A percentile compares a stretch with the other conserved stretches of the same genome.
Evolutionary conservation across 2,329 filamentous ascomycete species (phyloP).

Genomic region (Colletotrichum echinochloae): DNA sequence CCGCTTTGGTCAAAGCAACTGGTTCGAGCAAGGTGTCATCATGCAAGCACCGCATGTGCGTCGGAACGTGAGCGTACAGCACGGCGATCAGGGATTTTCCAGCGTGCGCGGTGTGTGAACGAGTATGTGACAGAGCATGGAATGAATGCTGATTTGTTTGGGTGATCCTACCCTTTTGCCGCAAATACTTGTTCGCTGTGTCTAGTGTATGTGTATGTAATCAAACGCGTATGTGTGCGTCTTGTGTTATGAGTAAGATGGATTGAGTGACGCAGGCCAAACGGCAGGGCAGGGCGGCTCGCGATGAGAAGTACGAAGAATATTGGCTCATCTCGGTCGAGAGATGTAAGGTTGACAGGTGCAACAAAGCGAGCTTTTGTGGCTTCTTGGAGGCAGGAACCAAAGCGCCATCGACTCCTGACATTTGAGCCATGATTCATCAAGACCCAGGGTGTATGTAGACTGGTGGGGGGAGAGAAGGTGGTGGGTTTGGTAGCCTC

Average conservation of each 20-base stretch:
- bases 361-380: constrained; percentile 16
- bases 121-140: background rate
- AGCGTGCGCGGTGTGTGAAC: background rate
- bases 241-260: background rate
- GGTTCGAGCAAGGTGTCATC: constrained; percentile 19
- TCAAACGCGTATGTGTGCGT: background rate
- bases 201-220: background rate
- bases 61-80: background rate
- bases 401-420: background rate
- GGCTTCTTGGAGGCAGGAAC: constrained; percentile 24
- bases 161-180: constrained; percentile 8
- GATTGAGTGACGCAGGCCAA: constrained; percentile 2
- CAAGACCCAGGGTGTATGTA: background rate
- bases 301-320: background rate
- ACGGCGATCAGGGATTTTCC: constrained; percentile 14
- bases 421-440: background rate
- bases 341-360: constrained; percentile 17
- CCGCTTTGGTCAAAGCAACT: constrained; percentile 22
- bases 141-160: constrained; percentile 2
- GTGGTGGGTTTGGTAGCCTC: background rate
- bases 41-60: constrained; percentile 22
- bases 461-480: too few species aligned
- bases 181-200: background rate
- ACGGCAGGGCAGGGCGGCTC: constrained; percentile 2
- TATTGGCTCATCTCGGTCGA: constrained; percentile 20